Evolutionary conservation across 768 basidiomycete genomes (phyloP).

Genomic region (Podaxis sp.): DNA sequence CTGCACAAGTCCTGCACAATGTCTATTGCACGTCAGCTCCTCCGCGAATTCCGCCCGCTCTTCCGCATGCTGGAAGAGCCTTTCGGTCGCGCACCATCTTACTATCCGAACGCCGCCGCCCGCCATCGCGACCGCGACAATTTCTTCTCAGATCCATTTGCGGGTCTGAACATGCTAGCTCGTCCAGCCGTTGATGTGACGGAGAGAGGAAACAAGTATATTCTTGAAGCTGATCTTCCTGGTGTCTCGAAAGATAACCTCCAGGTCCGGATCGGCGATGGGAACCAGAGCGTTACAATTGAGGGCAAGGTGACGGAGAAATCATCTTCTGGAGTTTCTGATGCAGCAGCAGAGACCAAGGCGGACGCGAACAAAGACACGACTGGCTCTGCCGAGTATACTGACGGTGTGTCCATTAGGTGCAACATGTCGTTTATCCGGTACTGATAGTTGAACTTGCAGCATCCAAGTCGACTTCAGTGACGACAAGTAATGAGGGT

Average conservation of each 20-base stretch:
- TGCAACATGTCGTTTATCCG: background rate
- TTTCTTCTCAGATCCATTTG: conserved; percentile 51
- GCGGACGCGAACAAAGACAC: conserved; percentile 18
- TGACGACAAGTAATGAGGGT: conserved; percentile 24
- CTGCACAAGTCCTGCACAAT: conserved; percentile 32
- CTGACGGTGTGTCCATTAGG: conserved; percentile 29
- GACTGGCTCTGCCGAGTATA: conserved; percentile 20
- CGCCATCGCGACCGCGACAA: conserved; percentile 6
- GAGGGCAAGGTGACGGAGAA: conserved; percentile 51
- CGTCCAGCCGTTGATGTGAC: conserved; percentile 67
- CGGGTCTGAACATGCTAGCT: conserved; percentile 22
- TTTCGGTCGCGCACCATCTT: conserved; percentile 35
- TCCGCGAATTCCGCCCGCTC: conserved; percentile 72
- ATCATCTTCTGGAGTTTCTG: background rate
- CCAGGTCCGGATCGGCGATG: conserved; percentile 68
- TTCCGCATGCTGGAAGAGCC: conserved; percentile 80
- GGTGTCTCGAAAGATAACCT: conserved; percentile 79
- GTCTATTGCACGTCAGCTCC: conserved; percentile 64
- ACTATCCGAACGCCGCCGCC: background rate
- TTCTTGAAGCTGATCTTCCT: conserved; percentile 77
- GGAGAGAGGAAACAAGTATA: conserved; percentile 63
- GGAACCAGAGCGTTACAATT: conserved; percentile 69
- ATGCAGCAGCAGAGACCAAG: conserved; percentile 16
- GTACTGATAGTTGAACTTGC: background rate
- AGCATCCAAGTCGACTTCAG: conserved; percentile 21